A percentile compares a stretch with the other conserved stretches of the same genome.
Evolutionary conservation across 2,329 filamentous ascomycete genomes (phyloP).

Genomic region (Pseudogymnoascus verrucosus): DNA sequence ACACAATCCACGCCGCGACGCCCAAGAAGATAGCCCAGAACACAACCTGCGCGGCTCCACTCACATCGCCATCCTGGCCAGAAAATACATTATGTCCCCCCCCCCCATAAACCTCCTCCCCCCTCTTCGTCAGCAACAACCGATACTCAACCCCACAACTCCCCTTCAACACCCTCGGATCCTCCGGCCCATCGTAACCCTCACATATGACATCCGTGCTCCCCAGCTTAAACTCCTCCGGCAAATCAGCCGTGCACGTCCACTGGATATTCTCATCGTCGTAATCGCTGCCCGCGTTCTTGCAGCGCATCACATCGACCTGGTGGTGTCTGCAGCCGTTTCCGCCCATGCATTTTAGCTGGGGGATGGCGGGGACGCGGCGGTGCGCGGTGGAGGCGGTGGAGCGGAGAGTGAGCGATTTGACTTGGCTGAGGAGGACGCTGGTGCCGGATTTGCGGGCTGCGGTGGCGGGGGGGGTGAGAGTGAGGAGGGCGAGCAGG

Average conservation of each 20-base stretch:
- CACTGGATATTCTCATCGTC: slow-evolving; percentile 76
- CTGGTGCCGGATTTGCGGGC: slow-evolving; percentile 32
- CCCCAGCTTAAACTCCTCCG: slow-evolving; percentile 61
- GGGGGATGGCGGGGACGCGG: slow-evolving; percentile 66
- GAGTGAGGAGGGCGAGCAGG: slow-evolving; percentile 18
- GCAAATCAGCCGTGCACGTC: slow-evolving; percentile 65
- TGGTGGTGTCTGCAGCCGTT: slow-evolving; percentile 59
- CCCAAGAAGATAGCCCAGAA: slow-evolving; percentile 57
- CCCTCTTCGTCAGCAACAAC: slow-evolving; percentile 66
- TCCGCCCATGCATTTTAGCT: slow-evolving; percentile 69
- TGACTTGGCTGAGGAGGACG: slow-evolving; percentile 58
- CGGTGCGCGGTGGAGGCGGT: slow-evolving; percentile 63
- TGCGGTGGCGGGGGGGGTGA: slow-evolving; percentile 24
- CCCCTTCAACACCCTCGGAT: slow-evolving; percentile 81
- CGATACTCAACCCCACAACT: slow-evolving; percentile 91
- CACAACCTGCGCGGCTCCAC: slow-evolving; percentile 34
- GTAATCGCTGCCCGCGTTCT: slow-evolving; percentile 76
- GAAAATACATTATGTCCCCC: slow-evolving; percentile 11
- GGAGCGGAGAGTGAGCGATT: slow-evolving; percentile 68
- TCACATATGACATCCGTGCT: slow-evolving; percentile 89
- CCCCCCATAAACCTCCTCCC: slow-evolving; percentile 66
- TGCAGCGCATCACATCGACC: slow-evolving; percentile 80
- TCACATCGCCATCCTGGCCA: slow-evolving; percentile 19
- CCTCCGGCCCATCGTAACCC: slow-evolving; percentile 68
- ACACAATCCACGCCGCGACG: slow-evolving; percentile 55